Base-by-base conservation (phyloP, 1,139 yeast species). In the Kurtzmaniella quercitrusa region DNA sequence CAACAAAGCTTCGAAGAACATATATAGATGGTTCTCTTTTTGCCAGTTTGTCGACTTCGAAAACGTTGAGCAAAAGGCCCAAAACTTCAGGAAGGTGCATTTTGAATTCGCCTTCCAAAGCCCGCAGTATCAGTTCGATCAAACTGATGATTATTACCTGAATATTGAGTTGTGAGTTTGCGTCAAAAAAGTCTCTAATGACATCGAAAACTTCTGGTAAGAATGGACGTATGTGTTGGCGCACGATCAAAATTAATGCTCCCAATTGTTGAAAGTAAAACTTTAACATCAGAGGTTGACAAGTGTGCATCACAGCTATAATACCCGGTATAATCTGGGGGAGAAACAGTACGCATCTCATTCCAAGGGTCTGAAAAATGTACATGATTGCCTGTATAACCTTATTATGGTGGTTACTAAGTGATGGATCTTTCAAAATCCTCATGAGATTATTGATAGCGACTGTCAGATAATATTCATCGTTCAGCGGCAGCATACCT, bases 381-480 rank as follows among this genome's bases (percentile, higher is more conserved):
- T 87, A 84, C 78, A 91, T 84, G 39, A 93, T 85, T 0, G 98
- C 95, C 54, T 88, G 96, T 11, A 89, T 87, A 30, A 88, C 95
- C 36, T 88, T 84, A 5, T 93, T 86, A 58, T 94, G 98, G 55
- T 91, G 96, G 0, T 88, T 72, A 14, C 87, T 82, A 46, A 93
- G 71, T 0, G 97, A 88, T 1, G 87, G 81, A 59, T 94, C 98
- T 50, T 84, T 84, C 40, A 93, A 65, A 20, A 93, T 83, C 47
- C 83, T 85, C 82, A 91, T 78, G 48, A 94, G 67, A 15, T 89
- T 87, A 32, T 82, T 83, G 36, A 93, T 87, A 1, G 94, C 98
- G 18, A 94, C 98, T 0, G 97, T 89, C 2, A 98, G 97, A 55
- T 88, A 91, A 55, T 89, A 94, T 53, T 91, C 98, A 46, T 91